Conservation (phyloP, 441 rosid genomes). For the Raphanus hybrid region DNA sequence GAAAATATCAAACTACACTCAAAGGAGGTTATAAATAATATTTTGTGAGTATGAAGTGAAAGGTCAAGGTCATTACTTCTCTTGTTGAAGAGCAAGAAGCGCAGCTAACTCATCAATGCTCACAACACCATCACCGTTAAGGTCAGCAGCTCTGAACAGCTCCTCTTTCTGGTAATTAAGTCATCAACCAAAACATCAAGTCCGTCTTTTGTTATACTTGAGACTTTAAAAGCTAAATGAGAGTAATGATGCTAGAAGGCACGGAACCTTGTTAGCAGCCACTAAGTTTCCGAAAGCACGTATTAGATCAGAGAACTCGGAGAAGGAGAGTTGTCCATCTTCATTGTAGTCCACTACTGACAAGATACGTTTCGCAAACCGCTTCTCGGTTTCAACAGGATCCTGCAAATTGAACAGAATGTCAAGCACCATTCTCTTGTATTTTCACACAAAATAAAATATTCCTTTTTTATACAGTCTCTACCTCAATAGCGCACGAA, state of each 20-base stretch:
- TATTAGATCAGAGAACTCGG: slow-evolving; percentile 81
- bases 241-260: slow-evolving; percentile 11
- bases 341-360: slow-evolving; percentile 84
- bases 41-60: slow-evolving; percentile 10
- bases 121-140: slow-evolving; percentile 86
- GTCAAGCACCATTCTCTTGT: too few species aligned
- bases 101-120: slow-evolving; percentile 89
- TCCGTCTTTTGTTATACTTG: not conserved
- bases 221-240: not conserved
- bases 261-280: slow-evolving; percentile 74
- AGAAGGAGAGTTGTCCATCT: slow-evolving; percentile 85
- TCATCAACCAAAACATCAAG: slow-evolving; percentile 32
- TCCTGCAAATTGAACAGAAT: slow-evolving; percentile 56
- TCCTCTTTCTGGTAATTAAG: slow-evolving; percentile 78
- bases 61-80: slow-evolving; percentile 57
- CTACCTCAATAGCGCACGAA: slow-evolving; percentile 88
- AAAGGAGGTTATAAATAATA: not conserved
- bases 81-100: slow-evolving; percentile 89
- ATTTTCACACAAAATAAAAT: too few species aligned
- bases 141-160: slow-evolving; percentile 84
- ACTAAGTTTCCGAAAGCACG: slow-evolving; percentile 84
- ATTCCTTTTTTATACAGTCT: not conserved
- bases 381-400: slow-evolving; percentile 86
- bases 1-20: not conserved
- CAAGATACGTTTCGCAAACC: slow-evolving; percentile 86